Evolutionary conservation across 2,329 filamentous ascomycete genomes (phyloP).

Genomic region (Xylaria digitata): DNA sequence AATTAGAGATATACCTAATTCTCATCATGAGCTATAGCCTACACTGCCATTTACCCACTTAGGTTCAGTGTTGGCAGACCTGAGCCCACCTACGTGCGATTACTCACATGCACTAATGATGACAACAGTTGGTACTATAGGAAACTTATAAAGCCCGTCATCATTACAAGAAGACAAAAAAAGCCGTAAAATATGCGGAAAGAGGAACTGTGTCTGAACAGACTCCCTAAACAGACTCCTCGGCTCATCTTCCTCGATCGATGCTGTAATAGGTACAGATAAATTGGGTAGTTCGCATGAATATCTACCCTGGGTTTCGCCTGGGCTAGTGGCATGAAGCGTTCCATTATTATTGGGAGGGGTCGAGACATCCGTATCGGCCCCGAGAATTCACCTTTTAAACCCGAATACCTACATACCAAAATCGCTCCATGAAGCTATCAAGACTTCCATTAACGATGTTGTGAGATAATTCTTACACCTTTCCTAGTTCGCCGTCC

Average conservation of each 20-base stretch:
- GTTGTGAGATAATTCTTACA: conserved; percentile 19
- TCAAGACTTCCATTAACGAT: conserved; percentile 4
- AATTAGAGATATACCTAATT: conserved; percentile 3
- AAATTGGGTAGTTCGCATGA: background rate
- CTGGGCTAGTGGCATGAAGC: background rate
- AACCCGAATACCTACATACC: background rate
- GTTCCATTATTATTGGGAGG: background rate
- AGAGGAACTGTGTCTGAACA: background rate
- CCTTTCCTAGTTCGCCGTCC: conserved; percentile 16
- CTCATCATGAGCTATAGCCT: conserved; percentile 26
- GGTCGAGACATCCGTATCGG: conserved; percentile 15
- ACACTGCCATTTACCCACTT: background rate
- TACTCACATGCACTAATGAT: conserved; percentile 26
- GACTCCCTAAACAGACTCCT: too few relatives aligned
- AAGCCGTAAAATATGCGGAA: too few relatives aligned
- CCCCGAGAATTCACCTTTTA: conserved; percentile 7
- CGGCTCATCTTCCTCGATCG: background rate
- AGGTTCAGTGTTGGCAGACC: conserved; percentile 16
- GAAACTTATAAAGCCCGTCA: conserved; percentile 25
- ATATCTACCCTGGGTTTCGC: background rate
- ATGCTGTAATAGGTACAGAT: background rate
- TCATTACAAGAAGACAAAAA: conserved; percentile 19
- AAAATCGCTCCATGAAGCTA: conserved; percentile 9
- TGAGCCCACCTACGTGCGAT: conserved; percentile 9
- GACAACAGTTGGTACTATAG: conserved; percentile 18